Base-by-base conservation (phyloP, 345 rosid genomes). In the Clausena lansium region DNA sequence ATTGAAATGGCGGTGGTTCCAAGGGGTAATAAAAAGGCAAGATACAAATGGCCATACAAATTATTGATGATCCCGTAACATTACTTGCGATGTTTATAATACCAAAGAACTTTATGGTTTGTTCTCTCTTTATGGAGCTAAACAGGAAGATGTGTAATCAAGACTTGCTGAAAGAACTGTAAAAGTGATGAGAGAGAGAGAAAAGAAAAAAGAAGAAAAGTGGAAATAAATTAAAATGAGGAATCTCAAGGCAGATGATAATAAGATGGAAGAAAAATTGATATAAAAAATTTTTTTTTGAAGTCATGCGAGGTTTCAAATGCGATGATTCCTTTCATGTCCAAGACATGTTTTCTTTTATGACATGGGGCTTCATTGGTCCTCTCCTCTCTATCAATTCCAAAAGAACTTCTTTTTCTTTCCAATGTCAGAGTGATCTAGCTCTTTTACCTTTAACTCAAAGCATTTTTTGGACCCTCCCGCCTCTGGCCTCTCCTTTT, bases 361-460 rank as follows among this genome's bases (percentile, higher is more conserved):
- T 67, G 19, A 32, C 45, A 67, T 30, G 32, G 64, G 76, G 83
- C 77, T 72, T 20, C 50, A 36, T 63, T 69, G 80, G 83, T 80
- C 83, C 86, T 78, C 52, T 72, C 70, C 7, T 1, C 57, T 13
- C 2, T 78, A 41, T 74, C 74, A 59, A 76, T 79, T 80, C 27
- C 82, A 71, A 83, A 85, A 85, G 88, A 78, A 76, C 38, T 57
- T 33, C 57, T 80, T 82, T 75, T 74, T 67, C 78, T 70, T 85
- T 80, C 82, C 62, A 59, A 28, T 58, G 78, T 58, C 83, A 7
- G 76, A 45, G 55, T 78, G 50, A 45, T 25, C 70, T 2, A 71
- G 58, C 50, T 64, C 80, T 75, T 63, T 80, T 63, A 67, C 63
- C 85, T 78, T 82, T 82, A 68, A 11, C 41, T 58, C 63, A 2